Conservation (phyloP, 1,284 basidiomycete species). For the Irpex rosettiformis region DNA sequence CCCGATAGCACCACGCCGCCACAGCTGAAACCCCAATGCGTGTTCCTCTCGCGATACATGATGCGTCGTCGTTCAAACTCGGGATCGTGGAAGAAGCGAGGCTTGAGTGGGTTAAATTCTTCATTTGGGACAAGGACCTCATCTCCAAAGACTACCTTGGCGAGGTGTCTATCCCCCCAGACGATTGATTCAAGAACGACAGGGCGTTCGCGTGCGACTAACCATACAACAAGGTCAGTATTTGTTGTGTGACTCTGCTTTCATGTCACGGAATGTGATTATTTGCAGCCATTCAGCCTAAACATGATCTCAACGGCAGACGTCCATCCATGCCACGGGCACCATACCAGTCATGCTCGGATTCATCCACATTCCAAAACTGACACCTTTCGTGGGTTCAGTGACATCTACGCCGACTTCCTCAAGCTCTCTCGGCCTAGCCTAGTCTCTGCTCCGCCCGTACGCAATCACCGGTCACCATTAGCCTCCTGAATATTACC, state of each 20-base stretch:
- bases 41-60: background rate
- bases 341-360: slow-evolving; percentile 75
- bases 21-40: background rate
- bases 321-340: slow-evolving; percentile 57
- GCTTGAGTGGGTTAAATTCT: no score
- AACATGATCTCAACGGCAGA: slow-evolving; percentile 63
- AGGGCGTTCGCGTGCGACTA: slow-evolving; percentile 53
- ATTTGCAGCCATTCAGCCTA: slow-evolving; percentile 15
- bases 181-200: slow-evolving; percentile 74
- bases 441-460: slow-evolving; percentile 77
- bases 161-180: slow-evolving; percentile 73
- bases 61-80: background rate
- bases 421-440: slow-evolving; percentile 61
- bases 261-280: background rate
- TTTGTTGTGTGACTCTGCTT: background rate
- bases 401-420: slow-evolving; percentile 63
- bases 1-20: background rate
- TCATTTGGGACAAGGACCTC: slow-evolving; percentile 93
- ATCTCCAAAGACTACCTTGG: slow-evolving; percentile 92
- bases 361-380: slow-evolving; percentile 53
- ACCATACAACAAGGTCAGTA: slow-evolving; percentile 51
- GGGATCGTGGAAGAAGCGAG: no score
- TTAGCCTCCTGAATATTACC: background rate
- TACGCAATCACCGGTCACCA: slow-evolving; percentile 44
- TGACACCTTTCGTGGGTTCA: slow-evolving; percentile 38